phyloP scores from a whole-genome alignment of 306 rosid species.

The Trifolium dubium region DNA sequence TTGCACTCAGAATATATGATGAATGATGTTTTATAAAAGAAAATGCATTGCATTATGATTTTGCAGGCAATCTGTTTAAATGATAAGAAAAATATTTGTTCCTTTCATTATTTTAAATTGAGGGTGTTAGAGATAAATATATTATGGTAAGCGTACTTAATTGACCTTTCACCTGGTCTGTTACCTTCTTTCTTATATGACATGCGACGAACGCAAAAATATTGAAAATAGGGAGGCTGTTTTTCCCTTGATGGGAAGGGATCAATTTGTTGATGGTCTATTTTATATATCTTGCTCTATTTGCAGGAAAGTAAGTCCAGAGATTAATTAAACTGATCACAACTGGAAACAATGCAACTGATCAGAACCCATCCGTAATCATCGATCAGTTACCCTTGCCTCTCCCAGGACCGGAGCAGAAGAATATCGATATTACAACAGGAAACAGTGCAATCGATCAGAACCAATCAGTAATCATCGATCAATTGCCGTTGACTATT shows the following conservation, averaged over 20 bases:
- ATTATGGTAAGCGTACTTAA: neutral
- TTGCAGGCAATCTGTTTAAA: conserved; percentile 7
- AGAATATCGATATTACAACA: conserved; percentile 59
- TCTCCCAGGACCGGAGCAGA: conserved; percentile 83
- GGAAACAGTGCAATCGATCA: conserved; percentile 49
- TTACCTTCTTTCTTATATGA: conserved; percentile 41
- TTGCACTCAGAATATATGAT: neutral
- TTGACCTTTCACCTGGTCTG: neutral
- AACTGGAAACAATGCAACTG: conserved; percentile 49
- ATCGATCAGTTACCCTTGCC: conserved; percentile 54
- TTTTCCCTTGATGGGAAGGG: conserved; percentile 88
- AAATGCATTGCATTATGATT: conserved; percentile 6
- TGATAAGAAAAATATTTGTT: neutral
- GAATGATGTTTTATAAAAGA: neutral
- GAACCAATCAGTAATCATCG: conserved; percentile 44
- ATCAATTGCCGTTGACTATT: conserved; percentile 56
- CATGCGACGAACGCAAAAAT: conserved; percentile 83
- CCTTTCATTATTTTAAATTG: neutral
- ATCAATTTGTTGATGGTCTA: conserved; percentile 23
- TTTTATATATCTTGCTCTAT: conserved; percentile 16
- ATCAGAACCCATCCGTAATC: conserved; percentile 46
- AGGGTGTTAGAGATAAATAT: neutral
- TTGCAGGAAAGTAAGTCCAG: too few species aligned
- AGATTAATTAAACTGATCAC: too few species aligned
- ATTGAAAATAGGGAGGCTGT: conserved; percentile 65